Base-by-base conservation (phyloP, 2,329 filamentous ascomycete species). In the Emericellopsis atlantica region DNA sequence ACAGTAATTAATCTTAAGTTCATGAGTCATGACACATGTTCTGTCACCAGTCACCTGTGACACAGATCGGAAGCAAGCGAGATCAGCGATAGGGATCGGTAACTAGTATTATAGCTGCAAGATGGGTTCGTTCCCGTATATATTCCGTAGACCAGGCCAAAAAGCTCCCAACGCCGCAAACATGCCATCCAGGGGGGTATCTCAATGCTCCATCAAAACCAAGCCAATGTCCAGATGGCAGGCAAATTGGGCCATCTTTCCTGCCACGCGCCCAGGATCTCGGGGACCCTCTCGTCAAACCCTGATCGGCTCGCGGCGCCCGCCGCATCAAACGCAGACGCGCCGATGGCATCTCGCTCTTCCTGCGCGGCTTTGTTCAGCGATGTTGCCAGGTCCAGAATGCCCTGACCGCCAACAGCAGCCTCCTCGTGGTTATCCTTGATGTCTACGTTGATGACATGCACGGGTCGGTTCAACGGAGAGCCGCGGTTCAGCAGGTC, bases 371-470 rank as follows among this genome's bases (percentile, higher is more conserved):
- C 84, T 15, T 76, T 74, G 55, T 96, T 96, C 44, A 98, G 65
- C 26, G 78, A 79, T 54, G 90, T 77, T 1, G 92, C 92, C 31
- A 98, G 70, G 54, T 98, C 92, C 32, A 96, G 70, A 44, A 98
- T 98, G 36, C 86, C 92, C 49, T 82, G 79, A 2, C 92, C 92
- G 9, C 92, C 92, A 2, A 95, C 75, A 18, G 90, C 71, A 1
- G 92, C 92, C 61, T 98, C 92, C 59, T 98, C 90, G 55, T 96
- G 92, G 55, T 96, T 98, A 63, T 98, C 92, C 60, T 84, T 90
- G 55, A 98, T 98, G 58, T 98, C 92, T 41, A 98, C 83, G 53
- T 98, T 98, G 69, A 98, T 94, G 43, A 98, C 86, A 57, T 98
- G 92, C 1, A 98, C 92, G 0, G 92, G 89, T 2, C 87, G 72